phyloP scores from a whole-genome alignment of 768 basidiomycete genomes.

The Lactarius evosmus region DNA sequence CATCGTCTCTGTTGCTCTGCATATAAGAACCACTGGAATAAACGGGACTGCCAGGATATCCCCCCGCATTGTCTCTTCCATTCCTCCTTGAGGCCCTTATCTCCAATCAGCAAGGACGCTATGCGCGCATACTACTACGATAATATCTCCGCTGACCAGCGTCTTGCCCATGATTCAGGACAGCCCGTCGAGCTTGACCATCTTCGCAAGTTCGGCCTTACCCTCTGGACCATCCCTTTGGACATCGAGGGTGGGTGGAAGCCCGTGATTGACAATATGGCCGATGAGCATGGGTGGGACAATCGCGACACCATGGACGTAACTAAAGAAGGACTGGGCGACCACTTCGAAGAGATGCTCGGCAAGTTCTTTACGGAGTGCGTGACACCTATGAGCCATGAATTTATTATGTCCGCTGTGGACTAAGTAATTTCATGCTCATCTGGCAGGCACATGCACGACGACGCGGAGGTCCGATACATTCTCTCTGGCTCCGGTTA shows the following conservation, averaged over 20 bases:
- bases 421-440: neutral
- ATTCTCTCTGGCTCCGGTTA: constrained; percentile 80
- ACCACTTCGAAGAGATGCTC: constrained; percentile 76
- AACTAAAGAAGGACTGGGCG: constrained; percentile 74
- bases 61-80: neutral
- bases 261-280: constrained; percentile 55
- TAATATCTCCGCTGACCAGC: constrained; percentile 74
- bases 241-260: constrained; percentile 47
- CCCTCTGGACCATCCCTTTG: constrained; percentile 64
- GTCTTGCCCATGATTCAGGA: constrained; percentile 69
- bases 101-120: constrained; percentile 5
- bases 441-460: constrained; percentile 73
- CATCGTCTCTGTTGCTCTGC: no score
- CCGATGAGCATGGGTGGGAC: constrained; percentile 70
- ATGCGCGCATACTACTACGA: constrained; percentile 81
- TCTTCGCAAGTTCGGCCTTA: constrained; percentile 59
- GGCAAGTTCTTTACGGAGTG: constrained; percentile 82
- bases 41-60: no score
- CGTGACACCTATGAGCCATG: constrained; percentile 5
- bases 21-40: no score
- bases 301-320: constrained; percentile 79
- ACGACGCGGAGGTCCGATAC: constrained; percentile 93
- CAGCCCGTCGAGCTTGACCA: constrained; percentile 50
- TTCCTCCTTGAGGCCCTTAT: neutral
- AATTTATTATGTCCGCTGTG: neutral